Evolutionary conservation across 805 yeast genomes (phyloP).

Genomic region (Pichia paraexigua): DNA sequence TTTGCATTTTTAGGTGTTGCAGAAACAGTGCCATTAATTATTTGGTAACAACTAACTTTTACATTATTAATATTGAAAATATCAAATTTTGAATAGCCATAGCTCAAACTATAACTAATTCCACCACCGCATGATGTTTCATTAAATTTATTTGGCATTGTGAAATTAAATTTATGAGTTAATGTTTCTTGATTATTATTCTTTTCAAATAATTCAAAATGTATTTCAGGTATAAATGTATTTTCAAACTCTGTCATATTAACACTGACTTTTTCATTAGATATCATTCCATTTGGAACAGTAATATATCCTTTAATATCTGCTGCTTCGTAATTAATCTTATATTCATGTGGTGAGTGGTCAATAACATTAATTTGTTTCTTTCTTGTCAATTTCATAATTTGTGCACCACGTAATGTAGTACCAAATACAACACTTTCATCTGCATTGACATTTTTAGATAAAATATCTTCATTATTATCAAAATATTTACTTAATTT

Average conservation of each 20-base stretch:
- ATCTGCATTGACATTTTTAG: conserved; percentile 85
- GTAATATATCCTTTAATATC: neutral
- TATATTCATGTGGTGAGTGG: conserved; percentile 5
- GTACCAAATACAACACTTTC: conserved; percentile 91
- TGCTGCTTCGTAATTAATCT: conserved; percentile 1
- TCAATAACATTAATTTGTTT: conserved; percentile 36
- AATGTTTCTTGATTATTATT: conserved; percentile 1
- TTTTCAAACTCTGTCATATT: conserved; percentile 7
- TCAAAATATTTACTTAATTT: conserved; percentile 46
- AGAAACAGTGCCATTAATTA: conserved; percentile 1
- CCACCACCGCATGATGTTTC: conserved; percentile 32
- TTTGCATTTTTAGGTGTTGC: conserved; percentile 9
- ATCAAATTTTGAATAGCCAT: conserved; percentile 22
- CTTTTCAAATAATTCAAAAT: conserved; percentile 29
- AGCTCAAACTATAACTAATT: conserved; percentile 20
- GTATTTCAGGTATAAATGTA: conserved; percentile 20
- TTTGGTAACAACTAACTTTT: conserved; percentile 26
- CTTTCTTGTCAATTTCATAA: conserved; percentile 61
- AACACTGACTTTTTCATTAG: neutral
- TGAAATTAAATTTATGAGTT: conserved; percentile 14
- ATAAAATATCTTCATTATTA: conserved; percentile 44
- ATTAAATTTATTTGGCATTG: conserved; percentile 23
- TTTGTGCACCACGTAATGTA: conserved; percentile 70
- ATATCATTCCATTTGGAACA: conserved; percentile 4
- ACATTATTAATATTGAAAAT: conserved; percentile 40